These are phyloP conservation scores for Tuctoria greenei DNA, from an alignment of 176 grass and related monocot genomes.

Conservation along the genomic window DNA sequence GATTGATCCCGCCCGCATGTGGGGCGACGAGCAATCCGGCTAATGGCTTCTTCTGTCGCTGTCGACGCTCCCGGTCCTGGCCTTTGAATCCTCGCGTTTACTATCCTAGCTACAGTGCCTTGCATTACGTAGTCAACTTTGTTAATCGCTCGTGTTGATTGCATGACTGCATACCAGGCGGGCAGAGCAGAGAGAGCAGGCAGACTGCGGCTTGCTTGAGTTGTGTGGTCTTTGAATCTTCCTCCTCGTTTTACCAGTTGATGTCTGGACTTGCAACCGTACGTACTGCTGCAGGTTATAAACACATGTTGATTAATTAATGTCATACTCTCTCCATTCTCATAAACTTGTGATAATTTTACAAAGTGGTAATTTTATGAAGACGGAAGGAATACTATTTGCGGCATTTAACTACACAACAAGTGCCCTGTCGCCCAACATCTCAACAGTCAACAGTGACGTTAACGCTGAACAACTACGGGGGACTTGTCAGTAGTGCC, in stretches of 20 bases:
- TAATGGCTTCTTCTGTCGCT: background rate
- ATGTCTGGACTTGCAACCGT: background rate
- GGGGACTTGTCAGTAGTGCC: background rate
- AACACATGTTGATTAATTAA: background rate
- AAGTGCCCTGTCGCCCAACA: background rate
- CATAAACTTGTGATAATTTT: no score
- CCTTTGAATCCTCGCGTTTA: slow-evolving; percentile 36
- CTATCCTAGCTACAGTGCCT: background rate
- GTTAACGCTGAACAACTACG: background rate
- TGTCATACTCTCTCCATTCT: no score
- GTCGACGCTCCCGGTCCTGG: slow-evolving; percentile 8
- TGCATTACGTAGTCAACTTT: background rate
- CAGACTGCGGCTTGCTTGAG: background rate
- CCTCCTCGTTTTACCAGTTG: background rate
- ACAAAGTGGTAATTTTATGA: no score
- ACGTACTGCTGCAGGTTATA: background rate
- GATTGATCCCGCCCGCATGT: slow-evolving; percentile 6
- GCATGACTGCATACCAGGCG: slow-evolving; percentile 22
- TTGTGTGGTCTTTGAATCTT: slow-evolving; percentile 20
- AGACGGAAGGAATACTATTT: no score
- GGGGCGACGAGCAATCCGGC: slow-evolving; percentile 13
- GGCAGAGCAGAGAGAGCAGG: no score
- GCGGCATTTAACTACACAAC: background rate
- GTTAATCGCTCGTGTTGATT: slow-evolving; percentile 29
- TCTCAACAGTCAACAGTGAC: slow-evolving; percentile 14